Evolutionary conservation across 2,329 filamentous ascomycete genomes (phyloP).

Genomic region (Xylaria sp.): DNA sequence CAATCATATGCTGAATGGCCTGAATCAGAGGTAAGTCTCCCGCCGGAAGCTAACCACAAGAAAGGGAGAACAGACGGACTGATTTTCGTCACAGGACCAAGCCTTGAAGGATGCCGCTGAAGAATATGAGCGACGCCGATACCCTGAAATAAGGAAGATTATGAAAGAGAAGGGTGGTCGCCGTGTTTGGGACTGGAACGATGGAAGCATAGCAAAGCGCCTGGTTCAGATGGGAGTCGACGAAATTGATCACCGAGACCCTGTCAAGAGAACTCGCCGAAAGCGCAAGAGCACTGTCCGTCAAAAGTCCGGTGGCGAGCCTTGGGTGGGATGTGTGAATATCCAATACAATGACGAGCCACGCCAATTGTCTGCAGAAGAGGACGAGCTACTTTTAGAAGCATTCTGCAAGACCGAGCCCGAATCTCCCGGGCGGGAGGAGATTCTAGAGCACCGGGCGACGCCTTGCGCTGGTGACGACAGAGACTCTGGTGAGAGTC

Average conservation of each 20-base stretch:
- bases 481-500: slow-evolving; percentile 33
- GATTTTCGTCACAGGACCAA: slow-evolving; percentile 45
- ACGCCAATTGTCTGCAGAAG: slow-evolving; percentile 40
- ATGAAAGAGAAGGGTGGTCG: slow-evolving; percentile 59
- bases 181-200: slow-evolving; percentile 56
- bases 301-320: slow-evolving; percentile 28
- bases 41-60: slow-evolving; percentile 7
- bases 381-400: slow-evolving; percentile 39
- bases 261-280: slow-evolving; percentile 49
- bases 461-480: slow-evolving; percentile 29
- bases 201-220: slow-evolving; percentile 56
- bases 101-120: slow-evolving; percentile 45
- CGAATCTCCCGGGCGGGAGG: slow-evolving; percentile 27
- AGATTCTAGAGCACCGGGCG: slow-evolving; percentile 29
- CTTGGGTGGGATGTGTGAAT: slow-evolving; percentile 28
- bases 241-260: slow-evolving; percentile 48
- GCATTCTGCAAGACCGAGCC: slow-evolving; percentile 35
- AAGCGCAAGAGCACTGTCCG: slow-evolving; percentile 43
- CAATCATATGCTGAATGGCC: slow-evolving; percentile 57
- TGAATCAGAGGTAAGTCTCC: slow-evolving; percentile 53
- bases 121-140: slow-evolving; percentile 51
- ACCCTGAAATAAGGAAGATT: slow-evolving; percentile 48
- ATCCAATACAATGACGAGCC: slow-evolving; percentile 29
- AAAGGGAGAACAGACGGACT: slow-evolving; percentile 17
- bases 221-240: slow-evolving; percentile 55